phyloP scores from a whole-genome alignment of 2,329 filamentous ascomycete genomes.

The Madurella fahalii region DNA sequence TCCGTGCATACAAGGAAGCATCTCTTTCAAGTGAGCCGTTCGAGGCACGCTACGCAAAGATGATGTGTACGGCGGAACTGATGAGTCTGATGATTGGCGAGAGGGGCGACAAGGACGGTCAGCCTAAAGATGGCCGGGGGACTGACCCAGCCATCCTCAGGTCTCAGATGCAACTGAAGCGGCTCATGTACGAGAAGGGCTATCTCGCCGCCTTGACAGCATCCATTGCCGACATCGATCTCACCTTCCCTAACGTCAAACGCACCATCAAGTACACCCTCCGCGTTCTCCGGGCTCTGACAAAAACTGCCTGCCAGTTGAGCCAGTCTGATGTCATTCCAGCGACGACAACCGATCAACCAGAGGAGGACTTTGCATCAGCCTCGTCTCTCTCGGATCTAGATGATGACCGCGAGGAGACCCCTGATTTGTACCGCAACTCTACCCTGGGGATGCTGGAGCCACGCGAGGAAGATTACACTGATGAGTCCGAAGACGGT shows the following conservation, averaged over 20 bases:
- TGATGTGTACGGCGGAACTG: constrained; percentile 83
- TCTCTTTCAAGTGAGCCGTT: constrained; percentile 72
- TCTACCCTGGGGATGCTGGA: constrained; percentile 95
- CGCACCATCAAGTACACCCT: constrained; percentile 95
- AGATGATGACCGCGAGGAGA: constrained; percentile 85
- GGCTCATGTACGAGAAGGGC: constrained; percentile 98
- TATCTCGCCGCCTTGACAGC: constrained; percentile 84
- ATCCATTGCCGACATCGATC: constrained; percentile 90
- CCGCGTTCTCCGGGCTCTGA: constrained; percentile 80
- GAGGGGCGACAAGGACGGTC: constrained; percentile 55
- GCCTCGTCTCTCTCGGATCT: constrained; percentile 85
- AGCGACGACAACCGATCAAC: constrained; percentile 60
- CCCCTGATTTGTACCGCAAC: constrained; percentile 93
- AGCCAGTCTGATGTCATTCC: constrained; percentile 78
- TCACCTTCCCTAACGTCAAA: constrained; percentile 91
- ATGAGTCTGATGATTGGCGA: constrained; percentile 90
- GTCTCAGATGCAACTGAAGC: constrained; percentile 79
- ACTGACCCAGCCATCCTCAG: constrained; percentile 37
- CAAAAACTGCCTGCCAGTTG: constrained; percentile 78
- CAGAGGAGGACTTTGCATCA: constrained; percentile 84
- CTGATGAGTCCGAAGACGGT: constrained; percentile 65
- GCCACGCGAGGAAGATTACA: constrained; percentile 76
- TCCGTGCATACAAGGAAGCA: constrained; percentile 89
- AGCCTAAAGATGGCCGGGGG: constrained; percentile 37
- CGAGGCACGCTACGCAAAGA: constrained; percentile 80